Evolutionary conservation across 805 yeast species (phyloP).

Genomic region (Myxozyma lipomycoides): DNA sequence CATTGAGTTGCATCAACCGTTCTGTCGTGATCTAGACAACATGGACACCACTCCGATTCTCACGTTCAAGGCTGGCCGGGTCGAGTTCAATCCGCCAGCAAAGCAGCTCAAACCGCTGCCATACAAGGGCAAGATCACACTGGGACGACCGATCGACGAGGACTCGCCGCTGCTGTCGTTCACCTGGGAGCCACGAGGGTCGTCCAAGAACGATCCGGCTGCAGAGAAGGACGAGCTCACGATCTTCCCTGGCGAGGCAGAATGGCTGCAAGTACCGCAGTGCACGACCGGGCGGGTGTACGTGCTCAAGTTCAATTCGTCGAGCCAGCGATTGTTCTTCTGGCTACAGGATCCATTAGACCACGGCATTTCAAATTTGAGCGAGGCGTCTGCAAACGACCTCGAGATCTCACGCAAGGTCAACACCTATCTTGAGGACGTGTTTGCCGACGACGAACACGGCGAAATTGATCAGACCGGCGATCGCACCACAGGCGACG

Average conservation of each 20-base stretch:
- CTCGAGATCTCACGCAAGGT: conserved; percentile 47
- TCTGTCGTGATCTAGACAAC: no score
- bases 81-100: conserved; percentile 55
- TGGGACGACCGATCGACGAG: conserved; percentile 51
- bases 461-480: conserved; percentile 23
- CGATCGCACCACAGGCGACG: conserved; percentile 14
- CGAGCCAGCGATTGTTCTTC: conserved; percentile 52
- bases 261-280: conserved; percentile 64
- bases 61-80: conserved; percentile 76
- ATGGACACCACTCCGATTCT: conserved; percentile 20
- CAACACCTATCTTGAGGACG: conserved; percentile 47
- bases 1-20: no score
- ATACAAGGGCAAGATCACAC: conserved; percentile 60
- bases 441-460: conserved; percentile 18
- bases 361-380: conserved; percentile 37
- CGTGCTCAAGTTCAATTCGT: conserved; percentile 57
- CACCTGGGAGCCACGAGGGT: conserved; percentile 66
- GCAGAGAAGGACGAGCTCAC: conserved; percentile 52
- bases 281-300: conserved; percentile 77
- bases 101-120: conserved; percentile 66
- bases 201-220: conserved; percentile 35
- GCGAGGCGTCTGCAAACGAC: conserved; percentile 58
- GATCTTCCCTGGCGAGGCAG: conserved; percentile 81
- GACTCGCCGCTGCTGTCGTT: conserved; percentile 70
- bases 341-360: conserved; percentile 68